phyloP scores from a whole-genome alignment of 208 protist species.

The Acanthamoeba triangularis region DNA sequence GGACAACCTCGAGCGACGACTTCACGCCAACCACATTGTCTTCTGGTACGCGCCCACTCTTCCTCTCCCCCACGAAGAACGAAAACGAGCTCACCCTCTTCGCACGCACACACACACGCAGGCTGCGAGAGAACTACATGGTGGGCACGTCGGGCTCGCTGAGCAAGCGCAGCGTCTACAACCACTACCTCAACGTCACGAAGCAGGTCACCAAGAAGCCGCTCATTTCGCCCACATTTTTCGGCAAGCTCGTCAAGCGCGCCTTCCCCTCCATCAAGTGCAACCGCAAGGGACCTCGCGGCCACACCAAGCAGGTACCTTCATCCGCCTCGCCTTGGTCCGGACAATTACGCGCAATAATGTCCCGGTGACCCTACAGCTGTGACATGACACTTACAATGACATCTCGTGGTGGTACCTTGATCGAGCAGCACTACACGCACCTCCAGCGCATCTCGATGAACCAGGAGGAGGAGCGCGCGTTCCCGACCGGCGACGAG shows the following conservation, averaged over 20 bases:
- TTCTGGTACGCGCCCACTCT: slow-evolving; percentile 21
- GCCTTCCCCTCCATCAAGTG: slow-evolving; percentile 68
- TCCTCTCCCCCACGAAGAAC: background rate
- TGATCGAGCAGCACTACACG: slow-evolving; percentile 13
- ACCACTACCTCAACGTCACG: slow-evolving; percentile 44
- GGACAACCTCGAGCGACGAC: slow-evolving; percentile 72
- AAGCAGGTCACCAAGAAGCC: slow-evolving; percentile 53
- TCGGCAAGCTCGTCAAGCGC: slow-evolving; percentile 69
- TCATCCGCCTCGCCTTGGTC: background rate
- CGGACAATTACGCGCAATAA: background rate
- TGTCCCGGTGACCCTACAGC: background rate
- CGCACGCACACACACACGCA: no score
- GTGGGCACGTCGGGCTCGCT: background rate
- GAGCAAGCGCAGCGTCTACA: slow-evolving; percentile 66
- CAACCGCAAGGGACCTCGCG: slow-evolving; percentile 72
- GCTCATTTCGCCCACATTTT: slow-evolving; percentile 61
- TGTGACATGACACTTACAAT: background rate
- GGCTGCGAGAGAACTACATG: slow-evolving; percentile 71
- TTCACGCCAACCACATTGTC: slow-evolving; percentile 74
- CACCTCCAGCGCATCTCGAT: slow-evolving; percentile 46
- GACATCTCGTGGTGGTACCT: background rate
- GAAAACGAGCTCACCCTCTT: background rate
- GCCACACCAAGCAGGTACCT: slow-evolving; percentile 69
- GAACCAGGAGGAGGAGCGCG: slow-evolving; percentile 41
- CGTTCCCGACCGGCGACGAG: slow-evolving; percentile 50